These are phyloP conservation scores for Boletus rubropictus DNA, from an alignment of 768 basidiomycete genomes.

Conservation along the genomic window DNA sequence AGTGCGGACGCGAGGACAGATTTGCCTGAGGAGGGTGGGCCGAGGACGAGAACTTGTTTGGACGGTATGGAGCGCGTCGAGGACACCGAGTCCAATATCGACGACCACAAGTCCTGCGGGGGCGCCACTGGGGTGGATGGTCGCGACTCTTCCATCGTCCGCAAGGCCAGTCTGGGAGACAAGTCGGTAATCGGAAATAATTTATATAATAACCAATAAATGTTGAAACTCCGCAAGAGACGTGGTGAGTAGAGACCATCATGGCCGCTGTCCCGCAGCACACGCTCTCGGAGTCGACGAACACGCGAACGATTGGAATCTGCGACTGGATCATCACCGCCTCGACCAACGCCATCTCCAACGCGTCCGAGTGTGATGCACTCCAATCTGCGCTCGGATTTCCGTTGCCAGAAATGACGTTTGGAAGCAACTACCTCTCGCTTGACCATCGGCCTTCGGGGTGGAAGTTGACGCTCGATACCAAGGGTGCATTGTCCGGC, in stretches of 20 bases:
- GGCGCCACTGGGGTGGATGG: slow-evolving; percentile 68
- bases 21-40: slow-evolving; percentile 74
- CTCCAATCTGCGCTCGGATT: slow-evolving; percentile 62
- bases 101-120: slow-evolving; percentile 85
- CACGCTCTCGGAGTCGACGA: slow-evolving; percentile 61
- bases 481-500: slow-evolving; percentile 56
- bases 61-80: slow-evolving; percentile 75
- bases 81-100: slow-evolving; percentile 85
- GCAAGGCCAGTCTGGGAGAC: no score
- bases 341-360: slow-evolving; percentile 73
- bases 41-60: slow-evolving; percentile 83
- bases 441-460: slow-evolving; percentile 61
- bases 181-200: neutral
- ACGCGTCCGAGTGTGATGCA: slow-evolving; percentile 66
- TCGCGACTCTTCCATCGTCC: slow-evolving; percentile 41
- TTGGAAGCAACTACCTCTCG: slow-evolving; percentile 74
- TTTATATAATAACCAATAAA: neutral
- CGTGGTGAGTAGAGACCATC: neutral
- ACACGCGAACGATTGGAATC: slow-evolving; percentile 63
- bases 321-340: slow-evolving; percentile 65
- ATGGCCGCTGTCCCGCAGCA: slow-evolving; percentile 56
- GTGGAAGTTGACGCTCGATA: slow-evolving; percentile 62
- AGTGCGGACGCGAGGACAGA: slow-evolving; percentile 67
- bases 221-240: slow-evolving; percentile 25
- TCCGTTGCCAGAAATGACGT: slow-evolving; percentile 95